Conservation (phyloP, 2,329 filamentous ascomycete genomes). For the Pseudogymnoascus sp. region DNA sequence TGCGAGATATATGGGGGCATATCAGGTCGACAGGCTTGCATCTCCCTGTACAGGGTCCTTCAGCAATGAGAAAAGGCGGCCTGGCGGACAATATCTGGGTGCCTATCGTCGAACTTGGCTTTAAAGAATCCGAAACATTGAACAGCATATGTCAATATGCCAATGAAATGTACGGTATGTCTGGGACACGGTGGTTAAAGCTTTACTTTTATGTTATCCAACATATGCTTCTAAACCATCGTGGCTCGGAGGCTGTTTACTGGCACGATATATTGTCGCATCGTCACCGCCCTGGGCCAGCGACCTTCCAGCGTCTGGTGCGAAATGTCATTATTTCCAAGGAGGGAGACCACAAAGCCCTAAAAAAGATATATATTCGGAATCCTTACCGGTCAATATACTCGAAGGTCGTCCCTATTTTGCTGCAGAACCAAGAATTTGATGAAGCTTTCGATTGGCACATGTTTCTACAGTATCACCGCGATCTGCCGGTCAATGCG, state of each 20-base stretch:
- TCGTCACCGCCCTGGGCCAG: conserved; percentile 28
- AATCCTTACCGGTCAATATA: conserved; percentile 36
- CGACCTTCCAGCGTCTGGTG: conserved; percentile 31
- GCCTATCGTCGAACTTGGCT: conserved; percentile 34
- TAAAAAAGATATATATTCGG: conserved; percentile 36
- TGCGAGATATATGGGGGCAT: not conserved
- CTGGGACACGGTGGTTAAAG: conserved; percentile 28
- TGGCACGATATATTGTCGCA: conserved; percentile 25
- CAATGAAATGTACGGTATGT: conserved; percentile 33
- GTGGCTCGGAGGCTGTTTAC: conserved; percentile 16
- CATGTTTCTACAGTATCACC: conserved; percentile 32
- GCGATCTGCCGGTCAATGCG: conserved; percentile 35
- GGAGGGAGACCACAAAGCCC: conserved; percentile 26
- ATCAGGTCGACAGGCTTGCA: not conserved
- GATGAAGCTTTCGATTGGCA: conserved; percentile 40
- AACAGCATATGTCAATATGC: conserved; percentile 34
- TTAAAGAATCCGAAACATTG: conserved; percentile 29
- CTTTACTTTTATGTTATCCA: conserved; percentile 40
- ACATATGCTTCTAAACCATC: conserved; percentile 27
- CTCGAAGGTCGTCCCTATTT: conserved; percentile 32
- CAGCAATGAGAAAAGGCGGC: conserved; percentile 19
- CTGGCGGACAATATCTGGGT: conserved; percentile 39
- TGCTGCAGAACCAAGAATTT: conserved; percentile 32
- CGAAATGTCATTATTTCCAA: conserved; percentile 19
- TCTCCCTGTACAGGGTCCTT: not conserved